Evolutionary conservation across 1,284 basidiomycete genomes (phyloP).

Genomic region (Apiotrichum sp.): DNA sequence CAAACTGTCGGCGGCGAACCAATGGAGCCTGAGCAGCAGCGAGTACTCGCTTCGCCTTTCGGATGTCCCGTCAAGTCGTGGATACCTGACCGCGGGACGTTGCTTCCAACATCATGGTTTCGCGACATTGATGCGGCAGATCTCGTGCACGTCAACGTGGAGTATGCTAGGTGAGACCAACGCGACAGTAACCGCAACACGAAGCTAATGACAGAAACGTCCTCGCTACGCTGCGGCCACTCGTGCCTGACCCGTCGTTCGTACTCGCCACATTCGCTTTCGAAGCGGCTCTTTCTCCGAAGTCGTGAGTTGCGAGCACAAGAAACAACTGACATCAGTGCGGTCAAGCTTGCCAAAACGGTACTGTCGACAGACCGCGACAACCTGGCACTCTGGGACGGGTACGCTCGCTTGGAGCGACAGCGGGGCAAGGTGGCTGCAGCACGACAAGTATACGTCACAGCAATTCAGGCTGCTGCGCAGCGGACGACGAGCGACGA

Average conservation of each 20-base stretch:
- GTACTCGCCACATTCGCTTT: slow-evolving; percentile 43
- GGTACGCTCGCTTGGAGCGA: slow-evolving; percentile 72
- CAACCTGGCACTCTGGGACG: slow-evolving; percentile 69
- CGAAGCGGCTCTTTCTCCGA: slow-evolving; percentile 34
- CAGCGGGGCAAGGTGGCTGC: slow-evolving; percentile 63
- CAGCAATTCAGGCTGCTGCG: slow-evolving; percentile 46
- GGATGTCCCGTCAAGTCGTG: slow-evolving; percentile 34
- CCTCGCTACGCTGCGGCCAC: slow-evolving; percentile 24
- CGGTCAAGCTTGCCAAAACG: slow-evolving; percentile 60
- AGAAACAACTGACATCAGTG: slow-evolving; percentile 15
- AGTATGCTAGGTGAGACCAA: slow-evolving; percentile 28
- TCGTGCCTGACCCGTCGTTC: slow-evolving; percentile 42
- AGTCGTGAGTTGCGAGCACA: slow-evolving; percentile 21
- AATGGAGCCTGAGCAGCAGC: slow-evolving; percentile 40
- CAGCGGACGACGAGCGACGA: slow-evolving; percentile 13
- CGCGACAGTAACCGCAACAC: background rate
- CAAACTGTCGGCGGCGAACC: slow-evolving; percentile 44
- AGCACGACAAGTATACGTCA: slow-evolving; percentile 76
- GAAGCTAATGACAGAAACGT: slow-evolving; percentile 22
- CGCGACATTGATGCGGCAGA: slow-evolving; percentile 29
- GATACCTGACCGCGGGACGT: slow-evolving; percentile 20
- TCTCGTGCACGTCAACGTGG: slow-evolving; percentile 31
- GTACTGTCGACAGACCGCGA: slow-evolving; percentile 60
- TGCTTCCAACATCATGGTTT: slow-evolving; percentile 41
- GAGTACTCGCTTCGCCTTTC: slow-evolving; percentile 22